Evolutionary conservation across 2,329 filamentous ascomycete species (phyloP).

Genomic region (Chaetomiaceae sp.): DNA sequence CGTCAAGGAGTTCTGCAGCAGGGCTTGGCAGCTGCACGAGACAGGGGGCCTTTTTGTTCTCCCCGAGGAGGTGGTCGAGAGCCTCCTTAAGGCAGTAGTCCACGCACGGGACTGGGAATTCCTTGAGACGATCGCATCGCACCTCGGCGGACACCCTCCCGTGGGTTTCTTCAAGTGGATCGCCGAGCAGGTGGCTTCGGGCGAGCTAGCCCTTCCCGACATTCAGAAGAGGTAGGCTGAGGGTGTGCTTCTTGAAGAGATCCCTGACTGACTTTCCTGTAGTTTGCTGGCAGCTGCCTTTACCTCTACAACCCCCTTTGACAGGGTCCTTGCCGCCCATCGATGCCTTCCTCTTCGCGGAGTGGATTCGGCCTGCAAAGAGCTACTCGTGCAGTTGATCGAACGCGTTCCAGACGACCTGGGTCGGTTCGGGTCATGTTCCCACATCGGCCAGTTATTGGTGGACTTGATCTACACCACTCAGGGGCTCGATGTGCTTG

Average conservation of each 20-base stretch:
- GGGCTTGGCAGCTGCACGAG: constrained; percentile 9
- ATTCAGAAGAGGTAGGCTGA: constrained; percentile 10
- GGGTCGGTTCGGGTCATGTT: background rate
- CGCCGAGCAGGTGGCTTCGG: constrained; percentile 2
- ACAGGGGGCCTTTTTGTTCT: constrained; percentile 10
- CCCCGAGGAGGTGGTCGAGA: background rate
- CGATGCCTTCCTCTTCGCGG: background rate
- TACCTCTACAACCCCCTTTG: background rate
- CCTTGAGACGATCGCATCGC: constrained; percentile 10
- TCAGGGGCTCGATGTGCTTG: background rate
- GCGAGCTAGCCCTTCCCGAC: background rate
- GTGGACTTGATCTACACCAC: background rate
- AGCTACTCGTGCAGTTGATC: background rate
- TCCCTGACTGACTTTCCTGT: background rate
- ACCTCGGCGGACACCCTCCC: background rate
- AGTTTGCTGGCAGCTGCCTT: background rate
- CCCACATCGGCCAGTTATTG: background rate
- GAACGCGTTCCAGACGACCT: background rate
- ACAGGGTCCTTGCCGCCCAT: background rate
- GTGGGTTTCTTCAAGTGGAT: constrained; percentile 15
- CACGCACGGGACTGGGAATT: constrained; percentile 14
- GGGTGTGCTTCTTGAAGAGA: too few species aligned
- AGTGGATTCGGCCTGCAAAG: background rate
- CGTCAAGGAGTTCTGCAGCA: constrained; percentile 12
- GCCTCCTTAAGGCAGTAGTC: constrained; percentile 7